These are phyloP conservation scores for Quercus ilex DNA, from an alignment of 306 rosid species.

Conservation along the genomic window DNA sequence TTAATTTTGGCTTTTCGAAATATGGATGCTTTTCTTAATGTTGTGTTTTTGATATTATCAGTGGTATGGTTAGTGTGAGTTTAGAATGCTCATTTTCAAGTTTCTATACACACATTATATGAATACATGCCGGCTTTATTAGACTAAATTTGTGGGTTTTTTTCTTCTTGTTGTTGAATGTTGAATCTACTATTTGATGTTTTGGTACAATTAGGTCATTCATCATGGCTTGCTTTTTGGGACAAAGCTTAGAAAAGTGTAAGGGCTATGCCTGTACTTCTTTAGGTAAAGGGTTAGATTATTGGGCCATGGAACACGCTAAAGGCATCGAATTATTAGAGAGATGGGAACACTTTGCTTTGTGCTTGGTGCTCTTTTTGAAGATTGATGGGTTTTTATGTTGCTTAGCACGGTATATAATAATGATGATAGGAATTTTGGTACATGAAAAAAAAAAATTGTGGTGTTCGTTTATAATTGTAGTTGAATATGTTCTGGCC, in stretches of 20 bases:
- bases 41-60: neutral
- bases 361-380: neutral
- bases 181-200: neutral
- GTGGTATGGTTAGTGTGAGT: neutral
- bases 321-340: neutral
- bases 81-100: neutral
- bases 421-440: too few relatives aligned
- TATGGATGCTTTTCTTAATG: neutral
- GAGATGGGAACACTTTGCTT: neutral
- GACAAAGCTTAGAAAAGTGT: neutral
- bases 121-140: neutral
- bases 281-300: neutral
- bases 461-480: too few relatives aligned
- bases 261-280: neutral
- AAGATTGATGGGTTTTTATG: neutral
- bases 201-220: too few relatives aligned
- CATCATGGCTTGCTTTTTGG: neutral
- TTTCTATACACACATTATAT: constrained; percentile 6
- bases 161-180: neutral
- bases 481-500: too few relatives aligned
- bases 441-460: too few relatives aligned
- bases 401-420: too few relatives aligned
- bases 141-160: neutral
- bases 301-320: neutral
- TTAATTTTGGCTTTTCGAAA: too few relatives aligned